phyloP scores from a whole-genome alignment of 257 asterid species.

The Perilla frutescens region DNA sequence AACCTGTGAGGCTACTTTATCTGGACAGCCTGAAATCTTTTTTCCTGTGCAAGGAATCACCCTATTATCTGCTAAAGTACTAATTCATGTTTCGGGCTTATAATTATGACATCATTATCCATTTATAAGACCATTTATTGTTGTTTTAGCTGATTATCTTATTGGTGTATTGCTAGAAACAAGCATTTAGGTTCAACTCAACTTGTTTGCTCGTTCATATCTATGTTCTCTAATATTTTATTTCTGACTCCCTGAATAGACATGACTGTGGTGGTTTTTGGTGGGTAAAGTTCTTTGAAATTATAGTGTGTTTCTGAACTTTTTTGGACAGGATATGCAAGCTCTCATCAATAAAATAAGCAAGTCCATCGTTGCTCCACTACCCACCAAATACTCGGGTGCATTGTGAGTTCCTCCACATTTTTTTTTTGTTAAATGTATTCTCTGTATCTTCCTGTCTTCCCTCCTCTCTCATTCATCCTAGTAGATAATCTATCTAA shows the following conservation, averaged over 20 bases:
- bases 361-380: slow-evolving; percentile 87
- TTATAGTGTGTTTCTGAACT: slow-evolving; percentile 29
- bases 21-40: slow-evolving; percentile 15
- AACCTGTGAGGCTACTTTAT: slow-evolving; percentile 12
- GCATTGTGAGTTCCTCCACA: slow-evolving; percentile 63
- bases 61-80: slow-evolving; percentile 7
- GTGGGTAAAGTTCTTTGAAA: slow-evolving; percentile 25
- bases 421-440: slow-evolving; percentile 20
- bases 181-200: slow-evolving; percentile 22
- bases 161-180: slow-evolving; percentile 11
- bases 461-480: not conserved
- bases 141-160: not conserved
- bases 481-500: slow-evolving; percentile 1
- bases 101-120: slow-evolving; percentile 3
- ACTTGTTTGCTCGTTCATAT: slow-evolving; percentile 19
- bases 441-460: not conserved
- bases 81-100: slow-evolving; percentile 1
- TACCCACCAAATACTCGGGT: slow-evolving; percentile 84
- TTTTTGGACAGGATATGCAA: slow-evolving; percentile 76
- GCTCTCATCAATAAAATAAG: slow-evolving; percentile 91
- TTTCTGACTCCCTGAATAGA: slow-evolving; percentile 18
- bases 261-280: slow-evolving; percentile 33
- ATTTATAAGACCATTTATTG: not conserved
- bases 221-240: slow-evolving; percentile 4
- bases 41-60: slow-evolving; percentile 14